phyloP scores from a whole-genome alignment of 139 green algal species.

The Parachlorella kessleri region DNA sequence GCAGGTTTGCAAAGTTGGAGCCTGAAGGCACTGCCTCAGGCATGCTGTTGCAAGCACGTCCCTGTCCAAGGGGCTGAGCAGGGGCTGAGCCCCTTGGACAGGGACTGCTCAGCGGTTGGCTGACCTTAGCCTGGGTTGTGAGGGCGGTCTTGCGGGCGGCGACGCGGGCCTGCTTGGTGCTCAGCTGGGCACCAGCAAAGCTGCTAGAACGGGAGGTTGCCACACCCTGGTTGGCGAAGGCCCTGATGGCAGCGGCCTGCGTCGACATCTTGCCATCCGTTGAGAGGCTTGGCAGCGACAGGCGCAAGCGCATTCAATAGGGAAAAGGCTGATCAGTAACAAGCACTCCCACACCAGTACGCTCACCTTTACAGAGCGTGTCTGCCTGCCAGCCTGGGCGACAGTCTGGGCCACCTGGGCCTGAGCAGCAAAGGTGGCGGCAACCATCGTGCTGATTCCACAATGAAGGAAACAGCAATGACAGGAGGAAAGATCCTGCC shows the following conservation, averaged over 20 bases:
- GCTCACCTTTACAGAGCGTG: constrained; percentile 10
- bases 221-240: background rate
- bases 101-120: no score
- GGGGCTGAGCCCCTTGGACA: background rate
- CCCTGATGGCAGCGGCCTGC: background rate
- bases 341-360: background rate
- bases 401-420: constrained; percentile 1
- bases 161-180: constrained; percentile 20
- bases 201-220: constrained; percentile 6
- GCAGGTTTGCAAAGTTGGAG: no score
- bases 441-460: constrained; percentile 8
- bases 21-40: background rate
- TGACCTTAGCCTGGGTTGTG: constrained; percentile 37
- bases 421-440: constrained; percentile 1
- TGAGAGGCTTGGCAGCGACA: no score
- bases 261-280: no score
- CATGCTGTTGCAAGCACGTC: background rate
- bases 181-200: constrained; percentile 29
- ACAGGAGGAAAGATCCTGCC: background rate
- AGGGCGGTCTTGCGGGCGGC: constrained; percentile 23
- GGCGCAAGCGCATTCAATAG: no score
- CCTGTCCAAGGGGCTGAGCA: background rate
- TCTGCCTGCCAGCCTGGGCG: constrained; percentile 1
- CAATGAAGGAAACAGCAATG: background rate
- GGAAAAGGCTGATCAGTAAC: no score